Conservation (phyloP, 2,329 filamentous ascomycete species). For the Epichloe typhina region DNA sequence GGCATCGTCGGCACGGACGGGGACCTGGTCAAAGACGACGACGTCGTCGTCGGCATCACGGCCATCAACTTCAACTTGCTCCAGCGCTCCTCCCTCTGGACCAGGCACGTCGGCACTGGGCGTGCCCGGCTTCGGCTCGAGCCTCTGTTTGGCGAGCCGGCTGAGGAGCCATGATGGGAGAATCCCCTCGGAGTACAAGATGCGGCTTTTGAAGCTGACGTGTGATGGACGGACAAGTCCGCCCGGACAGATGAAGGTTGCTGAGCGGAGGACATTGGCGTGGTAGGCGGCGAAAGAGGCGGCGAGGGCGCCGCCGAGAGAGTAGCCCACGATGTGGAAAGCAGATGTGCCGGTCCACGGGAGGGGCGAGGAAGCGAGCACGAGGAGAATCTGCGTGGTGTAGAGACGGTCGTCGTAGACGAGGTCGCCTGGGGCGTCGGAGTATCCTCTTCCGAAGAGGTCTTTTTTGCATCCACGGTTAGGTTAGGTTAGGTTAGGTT, state of each 20-base stretch:
- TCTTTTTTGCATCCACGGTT: slow-evolving; percentile 27
- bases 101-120: slow-evolving; percentile 18
- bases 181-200: slow-evolving; percentile 48
- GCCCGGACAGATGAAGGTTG: slow-evolving; percentile 54
- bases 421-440: slow-evolving; percentile 49
- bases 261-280: slow-evolving; percentile 46
- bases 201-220: slow-evolving; percentile 44
- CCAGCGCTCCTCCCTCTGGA: neutral
- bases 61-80: neutral
- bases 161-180: slow-evolving; percentile 47
- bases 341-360: slow-evolving; percentile 46
- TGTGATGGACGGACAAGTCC: slow-evolving; percentile 54
- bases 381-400: slow-evolving; percentile 57
- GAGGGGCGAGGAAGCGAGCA: slow-evolving; percentile 54
- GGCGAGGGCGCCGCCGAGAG: slow-evolving; percentile 67
- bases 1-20: slow-evolving; percentile 37
- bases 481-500: too few species aligned
- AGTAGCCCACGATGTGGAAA: slow-evolving; percentile 66
- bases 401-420: slow-evolving; percentile 65
- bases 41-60: slow-evolving; percentile 17
- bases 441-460: slow-evolving; percentile 56
- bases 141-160: slow-evolving; percentile 34
- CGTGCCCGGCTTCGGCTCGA: slow-evolving; percentile 27
- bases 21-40: slow-evolving; percentile 32
- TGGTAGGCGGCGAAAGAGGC: slow-evolving; percentile 61